Evolutionary conservation across 192 early-diverging fungal genomes (phyloP), one percentile per base, ranked within the genome.

Genomic region (Cetraspora pellucida): DNA sequence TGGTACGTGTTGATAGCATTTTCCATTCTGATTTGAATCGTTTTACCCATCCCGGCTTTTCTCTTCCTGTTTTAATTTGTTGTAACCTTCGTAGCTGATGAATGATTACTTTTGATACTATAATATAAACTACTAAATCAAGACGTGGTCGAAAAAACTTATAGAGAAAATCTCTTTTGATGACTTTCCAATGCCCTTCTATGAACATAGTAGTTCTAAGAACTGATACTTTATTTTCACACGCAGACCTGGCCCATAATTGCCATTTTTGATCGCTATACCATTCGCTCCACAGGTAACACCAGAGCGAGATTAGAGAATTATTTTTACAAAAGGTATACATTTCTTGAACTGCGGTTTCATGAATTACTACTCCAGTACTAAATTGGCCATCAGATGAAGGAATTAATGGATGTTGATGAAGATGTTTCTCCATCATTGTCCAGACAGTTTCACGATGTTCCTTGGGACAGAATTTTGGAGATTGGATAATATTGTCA

Each of bases 311-410:
- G 17, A n/a, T 28, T 28, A 72, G 31, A 19, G 50, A 72, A 57
- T 72, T 52, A 55, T 72, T 10, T 72, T 30, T 55, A 72, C 70
- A 72, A 58, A 72, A 72, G 14, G 14, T 23, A 72, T 72, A 72
- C n/a, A 72, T 72, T 72, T 72, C 70, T 57, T 72, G 28, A 30
- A 72, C 21, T 21, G 52, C 23, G 0, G 30, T 9, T 71, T 49
- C 3, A 49, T 52, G 21, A 28, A 71, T 71, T 52, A 14, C 8
- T 27, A 2, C 52, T 23, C 11, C 28, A 7, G 16, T 54, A 30
- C 25, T 14, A 13, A 28, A 72, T 19, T 8, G 13, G 0, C 25
- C 11, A 25, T 72, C 11, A 50, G 5, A 43, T 68, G 17, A 54
- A 28, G 2, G 21, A 27, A 71, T 71, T 23, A 71, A 52, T 52